Base-by-base conservation (phyloP, 176 grass and related monocot species). In the Triticum urartu region DNA sequence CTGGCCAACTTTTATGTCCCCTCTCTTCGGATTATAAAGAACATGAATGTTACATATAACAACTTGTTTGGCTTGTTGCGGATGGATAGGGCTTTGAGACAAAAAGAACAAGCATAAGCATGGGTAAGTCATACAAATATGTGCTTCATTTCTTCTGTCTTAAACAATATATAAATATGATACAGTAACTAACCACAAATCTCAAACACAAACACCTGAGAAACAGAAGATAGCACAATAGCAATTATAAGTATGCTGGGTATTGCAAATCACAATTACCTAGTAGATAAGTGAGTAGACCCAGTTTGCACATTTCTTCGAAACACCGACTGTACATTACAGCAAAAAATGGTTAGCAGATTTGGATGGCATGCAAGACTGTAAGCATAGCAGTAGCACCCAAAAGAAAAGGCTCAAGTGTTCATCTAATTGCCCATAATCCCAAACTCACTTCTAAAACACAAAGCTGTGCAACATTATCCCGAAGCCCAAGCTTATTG, bases 21-120 rank as follows among this genome's bases (percentile, higher is more conserved):
- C 96, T 88, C 96, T 95, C 71, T 94, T 98, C 60, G 93, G 96
- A 87, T 98, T 98, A 86, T 92, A 98, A 81, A 98, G 93, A 87
- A 95, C 88, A 83, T 95, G 93, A 78, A 91, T 95, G 56, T 98
- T 98, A 87, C 96, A 98, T 47, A 95, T 38, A 82, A 95, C 88
- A 81, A 98, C 79, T 84, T 81, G 84, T 60, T 92, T 95, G 84
- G 80, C 69, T 89, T 83, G 80, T 68, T 83, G 50, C 21, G 77
- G 85, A 82, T 89, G 20, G 68, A 38, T 80, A 65, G 79, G 81
- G 64, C 95, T 94, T 77, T n/a, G 87, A 76, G 78, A 71, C 11
- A 34, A 82, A 82, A 81, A 28, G 33, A 79, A 86, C 3, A 35
- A 62, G 22, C 43, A 82, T 68, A 86, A 72, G 68, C 25, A 87